Conservation (phyloP, 1,284 basidiomycete genomes). For the Ceratobasidium sp. region DNA sequence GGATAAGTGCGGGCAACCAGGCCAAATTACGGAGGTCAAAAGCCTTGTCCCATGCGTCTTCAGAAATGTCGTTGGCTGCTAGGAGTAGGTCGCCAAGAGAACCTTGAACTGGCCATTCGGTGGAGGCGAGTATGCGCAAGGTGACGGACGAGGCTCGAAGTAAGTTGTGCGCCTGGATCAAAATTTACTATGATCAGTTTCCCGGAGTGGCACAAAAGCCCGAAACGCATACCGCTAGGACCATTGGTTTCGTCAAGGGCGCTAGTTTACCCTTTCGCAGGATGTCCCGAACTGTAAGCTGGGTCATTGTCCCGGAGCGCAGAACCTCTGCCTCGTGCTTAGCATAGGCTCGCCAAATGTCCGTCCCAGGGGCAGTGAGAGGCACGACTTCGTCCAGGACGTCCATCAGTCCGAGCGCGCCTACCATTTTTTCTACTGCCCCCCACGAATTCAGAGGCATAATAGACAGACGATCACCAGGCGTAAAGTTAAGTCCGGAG, state of each 20-base stretch:
- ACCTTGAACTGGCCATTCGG: conserved; percentile 42
- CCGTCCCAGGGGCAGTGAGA: conserved; percentile 15
- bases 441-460: conserved; percentile 43
- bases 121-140: conserved; percentile 32
- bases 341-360: conserved; percentile 38
- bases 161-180: conserved; percentile 26
- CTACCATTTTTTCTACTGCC: conserved; percentile 41
- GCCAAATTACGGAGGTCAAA: conserved; percentile 28
- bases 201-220: not conserved
- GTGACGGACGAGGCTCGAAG: conserved; percentile 38
- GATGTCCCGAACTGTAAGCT: conserved; percentile 42
- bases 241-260: conserved; percentile 40
- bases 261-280: conserved; percentile 39
- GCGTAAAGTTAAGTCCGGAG: conserved; percentile 36
- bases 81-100: conserved; percentile 42
- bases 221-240: conserved; percentile 30
- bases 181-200: not conserved
- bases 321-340: conserved; percentile 42
- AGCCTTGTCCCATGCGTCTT: conserved; percentile 35
- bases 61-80: conserved; percentile 31
- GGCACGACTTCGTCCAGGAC: conserved; percentile 40
- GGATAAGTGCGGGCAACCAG: conserved; percentile 38
- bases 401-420: conserved; percentile 41
- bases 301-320: conserved; percentile 10
- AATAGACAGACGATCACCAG: conserved; percentile 42